Conservation (phyloP, 768 basidiomycete genomes). For the Termitomyces sp. region DNA sequence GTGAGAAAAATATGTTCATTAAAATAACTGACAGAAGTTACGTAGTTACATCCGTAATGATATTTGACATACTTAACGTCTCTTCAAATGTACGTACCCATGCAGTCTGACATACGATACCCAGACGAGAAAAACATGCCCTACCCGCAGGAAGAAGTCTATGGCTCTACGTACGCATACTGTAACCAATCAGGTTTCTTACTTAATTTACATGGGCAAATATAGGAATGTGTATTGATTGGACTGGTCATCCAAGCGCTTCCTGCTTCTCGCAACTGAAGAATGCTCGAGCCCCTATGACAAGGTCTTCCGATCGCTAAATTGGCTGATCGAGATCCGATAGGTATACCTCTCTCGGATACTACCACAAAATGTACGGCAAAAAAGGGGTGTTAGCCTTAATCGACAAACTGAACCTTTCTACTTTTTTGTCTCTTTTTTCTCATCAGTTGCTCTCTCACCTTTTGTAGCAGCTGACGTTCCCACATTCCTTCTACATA, state of each 20-base stretch:
- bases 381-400: neutral
- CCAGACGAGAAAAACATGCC: neutral
- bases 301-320: neutral
- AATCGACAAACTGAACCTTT: neutral
- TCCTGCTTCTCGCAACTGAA: neutral
- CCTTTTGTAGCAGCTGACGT: neutral
- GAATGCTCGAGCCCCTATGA: neutral
- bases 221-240: neutral
- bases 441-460: neutral
- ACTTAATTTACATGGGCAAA: neutral
- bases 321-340: constrained; percentile 4
- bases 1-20: neutral
- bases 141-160: neutral
- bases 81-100: neutral
- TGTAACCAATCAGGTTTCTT: neutral
- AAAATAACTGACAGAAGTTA: neutral
- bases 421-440: neutral
- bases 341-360: constrained; percentile 1
- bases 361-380: neutral
- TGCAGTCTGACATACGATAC: neutral
- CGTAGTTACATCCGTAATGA: no score
- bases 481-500: neutral
- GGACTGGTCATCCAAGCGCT: neutral
- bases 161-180: neutral
- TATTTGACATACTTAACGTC: no score